phyloP scores from a whole-genome alignment of 805 yeast genomes.

The Wickerhamomyces kurtzmanii region DNA sequence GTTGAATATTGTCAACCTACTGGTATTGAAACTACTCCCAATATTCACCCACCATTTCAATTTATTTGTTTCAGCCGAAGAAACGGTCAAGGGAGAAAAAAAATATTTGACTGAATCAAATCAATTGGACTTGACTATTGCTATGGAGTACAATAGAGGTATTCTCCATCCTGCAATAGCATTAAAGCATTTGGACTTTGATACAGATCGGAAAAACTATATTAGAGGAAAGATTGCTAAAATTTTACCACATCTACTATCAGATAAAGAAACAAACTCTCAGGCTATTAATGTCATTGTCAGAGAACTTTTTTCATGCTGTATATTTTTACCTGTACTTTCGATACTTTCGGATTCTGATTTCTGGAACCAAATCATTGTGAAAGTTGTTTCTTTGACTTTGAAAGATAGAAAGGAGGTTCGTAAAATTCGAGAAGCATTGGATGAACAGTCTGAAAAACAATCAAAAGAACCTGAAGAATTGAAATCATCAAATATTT shows the following conservation, averaged over 20 bases:
- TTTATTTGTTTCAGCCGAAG: slow-evolving; percentile 33
- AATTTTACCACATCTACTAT: slow-evolving; percentile 40
- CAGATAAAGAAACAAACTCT: slow-evolving; percentile 31
- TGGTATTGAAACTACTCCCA: slow-evolving; percentile 55
- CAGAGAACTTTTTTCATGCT: slow-evolving; percentile 53
- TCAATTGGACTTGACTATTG: slow-evolving; percentile 30
- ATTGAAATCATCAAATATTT: slow-evolving; percentile 1
- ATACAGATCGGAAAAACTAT: slow-evolving; percentile 37
- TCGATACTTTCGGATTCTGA: slow-evolving; percentile 60
- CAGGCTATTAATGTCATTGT: slow-evolving; percentile 38
- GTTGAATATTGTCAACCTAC: slow-evolving; percentile 44
- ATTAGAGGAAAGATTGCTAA: slow-evolving; percentile 30
- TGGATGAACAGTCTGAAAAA: slow-evolving; percentile 49
- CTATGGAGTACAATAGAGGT: slow-evolving; percentile 26
- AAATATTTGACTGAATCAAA: slow-evolving; percentile 20
- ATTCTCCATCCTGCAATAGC: slow-evolving; percentile 50
- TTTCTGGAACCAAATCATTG: slow-evolving; percentile 60
- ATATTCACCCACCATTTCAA: slow-evolving; percentile 54
- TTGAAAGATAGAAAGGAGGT: slow-evolving; percentile 71
- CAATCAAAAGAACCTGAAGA: slow-evolving; percentile 7
- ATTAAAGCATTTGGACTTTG: slow-evolving; percentile 22
- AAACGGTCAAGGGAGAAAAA: slow-evolving; percentile 15
- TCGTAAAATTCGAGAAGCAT: slow-evolving; percentile 54
- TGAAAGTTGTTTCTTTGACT: slow-evolving; percentile 48
- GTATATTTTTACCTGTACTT: slow-evolving; percentile 42